Evolutionary conservation across 148 eudicot species (phyloP).

Genomic region (Heliosperma pusillum): DNA sequence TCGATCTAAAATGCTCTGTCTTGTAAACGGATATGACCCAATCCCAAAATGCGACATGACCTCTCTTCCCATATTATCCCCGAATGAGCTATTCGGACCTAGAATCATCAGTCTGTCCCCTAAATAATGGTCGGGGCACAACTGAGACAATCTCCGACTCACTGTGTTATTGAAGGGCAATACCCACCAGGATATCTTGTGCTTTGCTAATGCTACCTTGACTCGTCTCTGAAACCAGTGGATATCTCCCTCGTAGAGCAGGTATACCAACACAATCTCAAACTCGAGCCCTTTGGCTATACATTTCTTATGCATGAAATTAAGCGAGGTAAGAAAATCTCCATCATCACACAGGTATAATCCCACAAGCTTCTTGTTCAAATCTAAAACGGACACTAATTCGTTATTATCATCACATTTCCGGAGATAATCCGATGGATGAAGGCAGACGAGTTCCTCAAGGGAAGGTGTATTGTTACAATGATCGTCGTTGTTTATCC

Average conservation of each 20-base stretch:
- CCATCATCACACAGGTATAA: background rate
- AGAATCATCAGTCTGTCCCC: background rate
- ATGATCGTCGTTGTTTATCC: background rate
- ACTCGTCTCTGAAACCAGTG: background rate
- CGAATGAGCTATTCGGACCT: background rate
- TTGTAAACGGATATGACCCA: background rate
- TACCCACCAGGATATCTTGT: background rate
- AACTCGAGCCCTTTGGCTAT: background rate
- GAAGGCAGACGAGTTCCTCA: background rate
- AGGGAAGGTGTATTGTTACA: background rate
- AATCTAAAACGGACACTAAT: background rate
- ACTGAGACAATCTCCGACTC: background rate
- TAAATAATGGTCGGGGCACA: background rate
- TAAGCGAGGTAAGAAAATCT: background rate
- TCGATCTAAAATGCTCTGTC: background rate
- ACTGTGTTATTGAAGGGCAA: background rate
- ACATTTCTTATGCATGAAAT: background rate
- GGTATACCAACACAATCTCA: constrained; percentile 5
- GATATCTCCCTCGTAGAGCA: background rate
- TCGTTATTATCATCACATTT: background rate
- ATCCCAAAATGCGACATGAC: background rate
- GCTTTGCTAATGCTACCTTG: background rate
- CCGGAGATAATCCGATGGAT: background rate
- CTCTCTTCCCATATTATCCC: background rate
- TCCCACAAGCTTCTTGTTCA: background rate